These are phyloP conservation scores for Aspergillus novoparasiticus DNA, from an alignment of 2,329 filamentous ascomycete species.

Conservation along the genomic window DNA sequence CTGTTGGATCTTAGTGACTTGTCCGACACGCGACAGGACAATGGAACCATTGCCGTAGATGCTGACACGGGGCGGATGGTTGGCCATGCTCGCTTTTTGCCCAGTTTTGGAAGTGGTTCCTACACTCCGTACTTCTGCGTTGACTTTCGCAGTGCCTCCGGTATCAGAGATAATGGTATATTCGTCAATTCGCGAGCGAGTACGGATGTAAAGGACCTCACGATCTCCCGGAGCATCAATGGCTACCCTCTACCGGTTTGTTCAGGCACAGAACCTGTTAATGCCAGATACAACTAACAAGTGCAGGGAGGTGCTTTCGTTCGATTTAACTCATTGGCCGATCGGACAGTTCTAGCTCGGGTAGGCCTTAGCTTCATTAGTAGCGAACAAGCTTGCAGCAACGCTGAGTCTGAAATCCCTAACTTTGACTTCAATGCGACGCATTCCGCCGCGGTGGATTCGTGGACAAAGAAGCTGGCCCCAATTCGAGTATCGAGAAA, in stretches of 20 bases:
- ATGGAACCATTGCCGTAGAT: conserved; percentile 62
- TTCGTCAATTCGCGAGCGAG: conserved; percentile 65
- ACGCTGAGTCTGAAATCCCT: conserved; percentile 68
- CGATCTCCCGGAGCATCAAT: conserved; percentile 60
- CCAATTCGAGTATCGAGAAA: conserved; percentile 40
- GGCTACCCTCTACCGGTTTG: conserved; percentile 53
- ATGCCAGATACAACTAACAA: conserved; percentile 12
- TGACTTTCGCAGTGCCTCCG: conserved; percentile 60
- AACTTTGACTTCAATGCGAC: conserved; percentile 63
- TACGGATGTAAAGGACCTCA: conserved; percentile 54
- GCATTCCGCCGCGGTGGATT: conserved; percentile 53
- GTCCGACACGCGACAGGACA: conserved; percentile 60
- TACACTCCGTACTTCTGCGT: conserved; percentile 67
- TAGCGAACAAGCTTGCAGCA: conserved; percentile 64
- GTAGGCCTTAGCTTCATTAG: conserved; percentile 72
- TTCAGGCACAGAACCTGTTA: background rate
- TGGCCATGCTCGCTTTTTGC: conserved; percentile 61
- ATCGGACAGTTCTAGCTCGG: conserved; percentile 61
- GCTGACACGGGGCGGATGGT: conserved; percentile 61
- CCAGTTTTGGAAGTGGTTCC: conserved; percentile 65
- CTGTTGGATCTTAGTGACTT: conserved; percentile 67
- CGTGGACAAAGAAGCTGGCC: conserved; percentile 61
- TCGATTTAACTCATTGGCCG: conserved; percentile 56
- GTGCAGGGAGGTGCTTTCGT: conserved; percentile 65
- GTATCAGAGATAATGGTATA: conserved; percentile 62